Base-by-base conservation (phyloP, 257 asterid species). In the Solanum verrucosum region DNA sequence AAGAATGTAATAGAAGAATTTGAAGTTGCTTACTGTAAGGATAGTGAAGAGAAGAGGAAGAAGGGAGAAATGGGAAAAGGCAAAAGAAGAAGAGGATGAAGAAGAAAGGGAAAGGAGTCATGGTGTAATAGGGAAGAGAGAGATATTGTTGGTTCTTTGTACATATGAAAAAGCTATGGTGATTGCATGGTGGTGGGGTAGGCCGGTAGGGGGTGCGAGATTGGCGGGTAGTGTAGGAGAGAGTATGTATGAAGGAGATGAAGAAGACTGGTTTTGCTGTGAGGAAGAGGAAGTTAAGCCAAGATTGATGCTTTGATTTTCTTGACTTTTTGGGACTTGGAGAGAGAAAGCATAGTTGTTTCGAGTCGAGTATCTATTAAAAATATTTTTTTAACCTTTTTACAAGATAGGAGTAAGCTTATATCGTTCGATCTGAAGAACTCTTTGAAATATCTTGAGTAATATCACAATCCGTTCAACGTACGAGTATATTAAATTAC, bases 1-100 rank as follows among this genome's bases (percentile, higher is more conserved):
- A n/a, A 71, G 60, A 20, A 70, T 34, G 87, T 63, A 60, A 33
- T 65, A n/a, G 33, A 65, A 10, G 31, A 65, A 10, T n/a, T n/a
- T 65, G 15, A 65, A 25, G 31, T 65, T 65, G 29, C 94, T 90
- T 88, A 92, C 94, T 88, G 92, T 87, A 93, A 63, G 93, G 88
- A 27, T 34, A 59, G n/a, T 91, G 86, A 86, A 90, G 88, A 56
- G 92, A 84, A n/a, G 70, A 72, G 6, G 88, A 33, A 13, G 88
- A 63, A 40, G 67, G 87, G 27, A 86, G 84, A 52, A 84, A 89
- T 16, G 86, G 82, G 87, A 84, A 29, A 86, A 68, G 29, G 60
- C 85, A 73, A 86, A 87, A 37, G 88, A 89, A 25, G 87, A 88
- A 60, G 40, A 33, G 87, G 92, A 89, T 65, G 68, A 27, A 85